These are phyloP conservation scores for Coemansia sp. DNA, from an alignment of 192 early-diverging fungal species.

Conservation along the genomic window DNA sequence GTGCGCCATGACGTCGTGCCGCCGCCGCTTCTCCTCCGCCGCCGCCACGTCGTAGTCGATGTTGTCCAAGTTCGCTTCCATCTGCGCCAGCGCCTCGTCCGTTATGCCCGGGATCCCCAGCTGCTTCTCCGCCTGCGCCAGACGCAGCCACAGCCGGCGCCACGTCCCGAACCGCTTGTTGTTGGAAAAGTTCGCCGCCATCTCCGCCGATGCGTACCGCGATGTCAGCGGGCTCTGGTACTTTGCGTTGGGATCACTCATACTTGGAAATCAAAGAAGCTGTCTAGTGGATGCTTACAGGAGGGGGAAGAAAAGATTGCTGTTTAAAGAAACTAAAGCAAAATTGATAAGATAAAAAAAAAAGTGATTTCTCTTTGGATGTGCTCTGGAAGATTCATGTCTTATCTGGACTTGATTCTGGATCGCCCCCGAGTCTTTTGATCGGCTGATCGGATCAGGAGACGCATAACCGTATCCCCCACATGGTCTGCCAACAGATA, in stretches of 20 bases:
- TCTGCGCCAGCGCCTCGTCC: constrained; percentile 80
- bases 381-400: too few relatives aligned
- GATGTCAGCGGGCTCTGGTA: constrained; percentile 96
- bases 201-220: constrained; percentile 94
- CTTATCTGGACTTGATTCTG: too few relatives aligned
- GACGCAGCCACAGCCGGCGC: constrained; percentile 92
- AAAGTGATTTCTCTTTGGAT: too few relatives aligned
- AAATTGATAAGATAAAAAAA: too few relatives aligned
- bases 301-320: neutral
- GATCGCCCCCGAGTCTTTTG: too few relatives aligned
- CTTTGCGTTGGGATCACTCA: constrained; percentile 62
- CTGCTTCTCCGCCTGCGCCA: constrained; percentile 89
- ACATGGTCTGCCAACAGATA: too few relatives aligned
- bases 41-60: constrained; percentile 90
- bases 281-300: too few relatives aligned
- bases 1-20: constrained; percentile 99
- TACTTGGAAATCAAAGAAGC: too few relatives aligned
- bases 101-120: constrained; percentile 88
- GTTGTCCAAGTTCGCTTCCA: constrained; percentile 80
- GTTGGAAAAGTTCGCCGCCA: constrained; percentile 94
- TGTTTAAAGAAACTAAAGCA: too few relatives aligned
- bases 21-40: constrained; percentile 85
- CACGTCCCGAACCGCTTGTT: constrained; percentile 95
- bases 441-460: too few relatives aligned
- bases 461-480: too few relatives aligned